Evolutionary conservation across 2,329 filamentous ascomycete genomes (phyloP), one percentile per base, ranked within the genome.

Genomic region (Passalora sequoiae): DNA sequence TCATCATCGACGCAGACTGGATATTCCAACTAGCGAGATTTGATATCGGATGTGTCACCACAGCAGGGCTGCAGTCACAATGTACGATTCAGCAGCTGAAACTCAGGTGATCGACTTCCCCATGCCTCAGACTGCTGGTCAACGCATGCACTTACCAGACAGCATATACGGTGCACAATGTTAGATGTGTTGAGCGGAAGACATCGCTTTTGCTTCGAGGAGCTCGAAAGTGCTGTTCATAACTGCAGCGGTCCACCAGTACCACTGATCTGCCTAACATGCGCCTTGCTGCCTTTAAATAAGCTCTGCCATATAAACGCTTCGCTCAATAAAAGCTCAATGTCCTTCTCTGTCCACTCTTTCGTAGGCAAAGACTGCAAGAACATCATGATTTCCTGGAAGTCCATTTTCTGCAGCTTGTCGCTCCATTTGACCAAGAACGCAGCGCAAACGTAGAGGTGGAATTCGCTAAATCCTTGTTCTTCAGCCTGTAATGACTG

Each of bases 351-450:
- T 1, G 88, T 96, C 92, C 92, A 98, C 42, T 84, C 78, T 56
- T 85, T 84, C 5, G 94, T 98, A 3, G 94, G 92, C 44, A 98
- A 71, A 32, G 88, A 86, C 69, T 98, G 92, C 42, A 98, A 71
- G 63, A 98, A 98, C 91, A 98, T 98, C 89, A 98, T 96, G 47
- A 95, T 84, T 66, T 96, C 91, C 70, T 97, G 80, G 55, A 97
- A 97, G 65, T 98, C 92, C 91, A 97, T 97, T 66, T 89, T 92
- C 49, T 91, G 77, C 33, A 98, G 76, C 64, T 94, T 88, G 55
- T 92, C 84, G 5, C 91, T 94, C 94, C 94, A 98, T 66, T 98
- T 98, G 40, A 97, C 92, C 19, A 98, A 74, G 63, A 98, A 97
- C 4, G 92, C 92, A 17, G 92, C 92, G 66, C 94, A 98, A 28